Evolutionary conservation across 768 basidiomycete species (phyloP), one percentile per base, ranked within the genome.

Genomic region (Coprinopsis strossmayeri): DNA sequence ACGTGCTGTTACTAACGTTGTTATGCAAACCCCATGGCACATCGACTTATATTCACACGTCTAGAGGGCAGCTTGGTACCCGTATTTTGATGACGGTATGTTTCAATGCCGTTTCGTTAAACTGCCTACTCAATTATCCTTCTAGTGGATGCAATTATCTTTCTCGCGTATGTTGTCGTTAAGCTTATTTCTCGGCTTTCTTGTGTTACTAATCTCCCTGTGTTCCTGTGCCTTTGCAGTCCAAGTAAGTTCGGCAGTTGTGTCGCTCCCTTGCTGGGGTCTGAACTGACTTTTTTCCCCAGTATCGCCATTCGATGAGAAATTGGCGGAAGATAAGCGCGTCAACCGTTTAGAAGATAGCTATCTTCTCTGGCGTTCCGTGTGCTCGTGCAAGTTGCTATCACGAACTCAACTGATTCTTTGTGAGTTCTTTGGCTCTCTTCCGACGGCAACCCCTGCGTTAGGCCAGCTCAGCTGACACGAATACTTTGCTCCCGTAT

Each of bases 221-320:
- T 40, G 48, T 43, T 25, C 34, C 40, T 53, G 45, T 34, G 37
- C 46, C 2, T 20, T 44, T 46, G 24, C 54, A 74, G 72, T 18
- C 74, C 74, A 41, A 72, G 74, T 74, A 56, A 51, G 72, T 59
- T 30, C 21, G 38, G 38, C 34, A 25, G 3, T 41, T 27, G 37
- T 30, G 23, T 52, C 28, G 25, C 23, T 32, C 9, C 42, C 12
- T 44, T n/a, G 23, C 63, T 62, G 41, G 59, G 38, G 46, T 2
- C 26, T 30, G 11, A 42, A 24, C 49, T 51, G 30, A 48, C 53
- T 5, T 15, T 21, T 5, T 40, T 32, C 42, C 46, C 41, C 73
- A 54, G 82, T 91, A 56, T 88, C 84, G 23, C 84, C 86, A 46
- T 92, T 91, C 60, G 84, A 91, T 57, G 88, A 91, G 61, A 77